phyloP scores from a whole-genome alignment of 2,329 filamentous ascomycete genomes.

The Tolypocladium sp. region DNA sequence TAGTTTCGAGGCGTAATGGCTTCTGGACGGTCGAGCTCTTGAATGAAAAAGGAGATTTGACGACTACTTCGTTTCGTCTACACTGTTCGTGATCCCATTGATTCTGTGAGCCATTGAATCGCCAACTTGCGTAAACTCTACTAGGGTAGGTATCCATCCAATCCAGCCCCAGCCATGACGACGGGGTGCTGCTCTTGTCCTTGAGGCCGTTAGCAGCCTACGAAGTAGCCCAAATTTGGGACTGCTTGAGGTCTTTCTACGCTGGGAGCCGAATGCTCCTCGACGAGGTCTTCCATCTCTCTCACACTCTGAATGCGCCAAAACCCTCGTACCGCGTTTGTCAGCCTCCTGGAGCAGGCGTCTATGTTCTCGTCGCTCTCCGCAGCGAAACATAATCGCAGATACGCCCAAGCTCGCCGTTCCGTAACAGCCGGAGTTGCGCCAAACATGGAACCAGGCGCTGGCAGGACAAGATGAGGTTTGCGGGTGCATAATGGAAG shows the following conservation, averaged over 20 bases:
- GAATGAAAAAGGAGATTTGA: slow-evolving; percentile 25
- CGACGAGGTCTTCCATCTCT: not conserved
- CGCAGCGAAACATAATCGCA: too few species aligned
- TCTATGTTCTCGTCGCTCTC: too few species aligned
- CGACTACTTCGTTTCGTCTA: not conserved
- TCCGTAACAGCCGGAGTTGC: too few species aligned
- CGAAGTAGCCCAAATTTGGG: not conserved
- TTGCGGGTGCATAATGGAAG: too few species aligned
- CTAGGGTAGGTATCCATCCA: not conserved
- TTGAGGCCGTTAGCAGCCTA: not conserved
- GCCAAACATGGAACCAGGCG: too few species aligned
- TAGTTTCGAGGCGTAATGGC: slow-evolving; percentile 28
- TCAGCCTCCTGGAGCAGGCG: too few species aligned
- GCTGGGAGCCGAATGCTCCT: not conserved
- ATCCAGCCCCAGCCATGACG: not conserved
- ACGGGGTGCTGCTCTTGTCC: too few species aligned
- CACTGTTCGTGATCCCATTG: not conserved
- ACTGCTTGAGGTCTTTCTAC: not conserved
- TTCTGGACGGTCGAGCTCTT: slow-evolving; percentile 25
- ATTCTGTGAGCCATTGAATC: not conserved
- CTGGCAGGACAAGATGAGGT: too few species aligned
- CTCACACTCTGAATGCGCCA: too few species aligned
- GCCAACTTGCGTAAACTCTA: too few species aligned
- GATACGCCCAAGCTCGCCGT: too few species aligned
- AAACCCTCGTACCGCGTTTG: too few species aligned